Conservation (phyloP, 352 stramenopile species). For the Globisporangium uncinulatum region DNA sequence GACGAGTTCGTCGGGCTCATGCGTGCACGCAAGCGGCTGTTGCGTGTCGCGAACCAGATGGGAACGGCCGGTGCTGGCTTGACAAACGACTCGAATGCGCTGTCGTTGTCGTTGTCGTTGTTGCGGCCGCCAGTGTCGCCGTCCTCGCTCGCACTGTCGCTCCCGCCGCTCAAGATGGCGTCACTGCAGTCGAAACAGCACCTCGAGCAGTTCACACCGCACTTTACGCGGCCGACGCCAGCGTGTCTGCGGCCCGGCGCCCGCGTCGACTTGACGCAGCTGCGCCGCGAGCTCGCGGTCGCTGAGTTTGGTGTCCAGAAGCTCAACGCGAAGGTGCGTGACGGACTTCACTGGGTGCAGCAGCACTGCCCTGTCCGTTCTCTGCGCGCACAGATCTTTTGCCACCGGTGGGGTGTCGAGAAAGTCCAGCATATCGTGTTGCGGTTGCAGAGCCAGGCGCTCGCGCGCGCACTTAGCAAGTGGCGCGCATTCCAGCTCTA, state of each 20-base stretch:
- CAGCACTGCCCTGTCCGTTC: conserved; percentile 76
- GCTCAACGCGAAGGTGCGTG: conserved; percentile 63
- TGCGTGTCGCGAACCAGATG: conserved; percentile 66
- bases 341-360: conserved; percentile 84
- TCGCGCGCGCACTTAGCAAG: conserved; percentile 63
- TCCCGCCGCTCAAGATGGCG: conserved; percentile 61
- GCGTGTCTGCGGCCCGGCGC: conserved; percentile 48
- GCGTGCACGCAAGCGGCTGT: conserved; percentile 66
- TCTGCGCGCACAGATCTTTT: conserved; percentile 80
- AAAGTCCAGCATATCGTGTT: conserved; percentile 75
- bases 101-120: conserved; percentile 1
- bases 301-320: conserved; percentile 76
- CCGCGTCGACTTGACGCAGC: conserved; percentile 40
- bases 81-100: not conserved
- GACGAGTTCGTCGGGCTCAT: conserved; percentile 77
- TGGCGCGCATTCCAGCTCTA: conserved; percentile 64
- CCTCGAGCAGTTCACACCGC: conserved; percentile 31
- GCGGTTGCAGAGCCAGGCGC: conserved; percentile 58
- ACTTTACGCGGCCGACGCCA: conserved; percentile 47
- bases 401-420: conserved; percentile 79
- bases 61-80: conserved; percentile 36
- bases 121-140: conserved; percentile 2
- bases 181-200: conserved; percentile 43
- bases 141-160: conserved; percentile 2
- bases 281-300: conserved; percentile 71